A percentile compares a stretch with the other conserved stretches of the same genome.
Conservation (phyloP, 1,139 yeast species). For the Debaryomyces udenii region DNA sequence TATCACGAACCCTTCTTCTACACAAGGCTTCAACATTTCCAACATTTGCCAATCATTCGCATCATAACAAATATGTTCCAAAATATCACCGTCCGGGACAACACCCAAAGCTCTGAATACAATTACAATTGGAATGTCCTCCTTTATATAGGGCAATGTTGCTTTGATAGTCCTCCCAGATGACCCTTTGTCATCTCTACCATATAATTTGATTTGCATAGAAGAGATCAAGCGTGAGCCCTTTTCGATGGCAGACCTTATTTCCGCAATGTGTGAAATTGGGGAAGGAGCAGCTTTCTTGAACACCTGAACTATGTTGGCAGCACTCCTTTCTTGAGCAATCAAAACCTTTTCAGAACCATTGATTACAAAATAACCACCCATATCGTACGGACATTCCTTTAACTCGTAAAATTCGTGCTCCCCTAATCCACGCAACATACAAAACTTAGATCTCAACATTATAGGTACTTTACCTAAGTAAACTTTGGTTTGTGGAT, state of each 20-base stretch:
- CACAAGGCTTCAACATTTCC: slow-evolving; percentile 98
- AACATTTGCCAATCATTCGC: slow-evolving; percentile 99
- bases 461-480: slow-evolving; percentile 98
- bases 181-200: slow-evolving; percentile 77
- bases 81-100: slow-evolving; percentile 97
- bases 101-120: slow-evolving; percentile 98
- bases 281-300: slow-evolving; percentile 98
- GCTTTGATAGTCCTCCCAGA: slow-evolving; percentile 88
- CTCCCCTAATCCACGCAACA: slow-evolving; percentile 88
- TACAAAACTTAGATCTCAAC: slow-evolving; percentile 96
- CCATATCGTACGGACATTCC: slow-evolving; percentile 99
- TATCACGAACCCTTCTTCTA: slow-evolving; percentile 97
- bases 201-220: slow-evolving; percentile 89
- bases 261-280: slow-evolving; percentile 93
- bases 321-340: slow-evolving; percentile 98
- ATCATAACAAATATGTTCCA: slow-evolving; percentile 97
- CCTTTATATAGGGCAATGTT: slow-evolving; percentile 92
- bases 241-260: slow-evolving; percentile 93
- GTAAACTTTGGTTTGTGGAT: slow-evolving; percentile 69
- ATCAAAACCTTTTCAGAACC: slow-evolving; percentile 97
- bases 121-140: slow-evolving; percentile 94
- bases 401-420: slow-evolving; percentile 92
- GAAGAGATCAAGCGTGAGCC: slow-evolving; percentile 94
- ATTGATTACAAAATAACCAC: slow-evolving; percentile 96
- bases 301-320: slow-evolving; percentile 97